Base-by-base conservation (phyloP, 352 stramenopile species). In the Globisporangium ultimum region DNA sequence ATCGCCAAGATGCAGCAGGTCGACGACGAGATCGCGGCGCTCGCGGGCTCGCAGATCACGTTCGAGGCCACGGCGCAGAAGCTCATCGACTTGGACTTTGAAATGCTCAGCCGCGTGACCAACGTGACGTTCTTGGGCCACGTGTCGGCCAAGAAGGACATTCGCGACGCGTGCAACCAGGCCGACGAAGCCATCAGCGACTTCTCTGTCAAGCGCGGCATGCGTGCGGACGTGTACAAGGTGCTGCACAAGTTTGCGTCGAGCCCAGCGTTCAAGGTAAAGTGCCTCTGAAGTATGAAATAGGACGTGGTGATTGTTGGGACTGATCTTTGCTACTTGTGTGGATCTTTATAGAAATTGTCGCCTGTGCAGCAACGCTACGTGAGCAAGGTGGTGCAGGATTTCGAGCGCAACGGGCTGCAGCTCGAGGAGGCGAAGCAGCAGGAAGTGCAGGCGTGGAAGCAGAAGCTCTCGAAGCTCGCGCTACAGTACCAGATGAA, bases 61-160 rank as follows among this genome's bases (percentile, higher is more conserved):
- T 96, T 89, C 55, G 75, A 66, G 18, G 90, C 73, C 53, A 82
- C 81, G n/a, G 78, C 87, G 56, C 75, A 89, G 64, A 89, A 84
- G 64, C 67, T 95, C 53, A 81, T 86, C 47, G 82, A 93, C 24
- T 66, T 93, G 41, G 86, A 96, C 60, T 86, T 81, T 58, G 89
- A 96, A 62, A 88, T 93, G 69, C 78, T 93, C 59, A 86, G 72
- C 53, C 80, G 84, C 49, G 71, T 96, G 40, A 89, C 74, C 15
- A 91, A 91, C 53, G 80, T 90, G 54, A 96, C 87, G 49, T 96
- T 96, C 67, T 66, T 96, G 34, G 79, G 87, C 20, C 84, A 96
- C 64, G 87, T 91, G 55, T 80, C 75, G 36, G 67, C 69, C 13
- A 67, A 77, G 59, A 84, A 87, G 60, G 71, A 65, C 24, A 84